Percentiles rank a stretch among this genome's conserved stretches.
phyloP scores from a whole-genome alignment of 768 basidiomycete species.

The Fistulinella prunicolor region DNA sequence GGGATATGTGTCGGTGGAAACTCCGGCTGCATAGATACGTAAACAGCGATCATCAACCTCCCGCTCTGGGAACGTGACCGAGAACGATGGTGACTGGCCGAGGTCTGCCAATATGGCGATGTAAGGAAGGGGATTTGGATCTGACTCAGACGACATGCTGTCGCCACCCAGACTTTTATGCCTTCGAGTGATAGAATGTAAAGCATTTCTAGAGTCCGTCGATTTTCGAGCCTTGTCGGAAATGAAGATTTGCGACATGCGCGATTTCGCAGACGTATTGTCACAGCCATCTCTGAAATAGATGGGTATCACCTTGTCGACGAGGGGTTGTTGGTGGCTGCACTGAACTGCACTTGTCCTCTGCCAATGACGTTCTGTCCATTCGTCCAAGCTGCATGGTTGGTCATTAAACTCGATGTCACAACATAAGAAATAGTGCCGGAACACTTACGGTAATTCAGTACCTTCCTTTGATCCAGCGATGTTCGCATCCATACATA shows the following conservation, averaged over 20 bases:
- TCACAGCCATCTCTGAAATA: neutral
- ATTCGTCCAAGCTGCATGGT: neutral
- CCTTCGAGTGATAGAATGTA: neutral
- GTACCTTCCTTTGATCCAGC: neutral
- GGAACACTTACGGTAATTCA: neutral
- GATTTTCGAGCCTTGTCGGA: slow-evolving; percentile 2
- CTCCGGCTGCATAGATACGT: neutral
- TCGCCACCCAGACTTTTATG: neutral
- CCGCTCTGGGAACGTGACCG: neutral
- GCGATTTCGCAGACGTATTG: neutral
- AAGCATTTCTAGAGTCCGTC: neutral
- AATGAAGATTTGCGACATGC: slow-evolving; percentile 8
- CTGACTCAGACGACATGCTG: neutral
- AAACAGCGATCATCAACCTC: neutral
- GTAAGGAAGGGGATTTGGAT: neutral
- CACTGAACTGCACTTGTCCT: slow-evolving; percentile 13
- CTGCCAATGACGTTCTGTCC: slow-evolving; percentile 9
- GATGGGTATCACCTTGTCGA: slow-evolving; percentile 15
- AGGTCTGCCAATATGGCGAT: slow-evolving; percentile 2
- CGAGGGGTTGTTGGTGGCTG: slow-evolving; percentile 1
- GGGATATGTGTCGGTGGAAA: neutral
- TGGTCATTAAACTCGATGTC: neutral
- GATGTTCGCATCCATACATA: neutral
- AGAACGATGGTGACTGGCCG: neutral
- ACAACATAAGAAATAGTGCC: neutral